Percentiles rank a stretch among this genome's conserved stretches.
Conservation (phyloP, 139 green algal genomes). For the Parachlorella kessleri region DNA sequence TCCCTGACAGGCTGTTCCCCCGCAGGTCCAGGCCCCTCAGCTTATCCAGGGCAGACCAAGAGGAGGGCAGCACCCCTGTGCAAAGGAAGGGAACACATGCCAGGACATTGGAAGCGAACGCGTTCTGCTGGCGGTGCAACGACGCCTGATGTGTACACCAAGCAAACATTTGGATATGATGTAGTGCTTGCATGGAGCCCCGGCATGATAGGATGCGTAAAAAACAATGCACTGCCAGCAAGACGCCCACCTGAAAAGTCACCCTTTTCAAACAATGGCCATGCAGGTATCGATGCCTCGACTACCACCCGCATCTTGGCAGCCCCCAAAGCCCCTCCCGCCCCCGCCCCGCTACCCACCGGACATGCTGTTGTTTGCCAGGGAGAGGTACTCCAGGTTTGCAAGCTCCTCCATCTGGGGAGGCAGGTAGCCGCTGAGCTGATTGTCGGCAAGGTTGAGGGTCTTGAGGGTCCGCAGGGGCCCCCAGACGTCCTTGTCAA, state of each 20-base stretch:
- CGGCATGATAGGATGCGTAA: too few species aligned
- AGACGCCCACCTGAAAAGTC: too few species aligned
- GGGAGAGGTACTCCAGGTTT: conserved; percentile 30
- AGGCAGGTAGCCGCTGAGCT: conserved; percentile 36
- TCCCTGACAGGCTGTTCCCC: conserved; percentile 27
- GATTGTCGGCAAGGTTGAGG: conserved; percentile 28
- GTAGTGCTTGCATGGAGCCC: too few species aligned
- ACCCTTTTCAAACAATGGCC: too few species aligned
- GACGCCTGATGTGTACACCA: too few species aligned
- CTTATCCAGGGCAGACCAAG: conserved; percentile 22
- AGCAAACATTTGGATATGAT: too few species aligned
- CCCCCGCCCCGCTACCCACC: not conserved
- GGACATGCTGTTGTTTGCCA: conserved; percentile 32
- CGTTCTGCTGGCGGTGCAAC: not conserved
- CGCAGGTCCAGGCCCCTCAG: conserved; percentile 39
- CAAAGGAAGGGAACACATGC: not conserved
- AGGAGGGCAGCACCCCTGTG: conserved; percentile 24
- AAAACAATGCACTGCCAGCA: too few species aligned
- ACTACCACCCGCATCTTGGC: too few species aligned
- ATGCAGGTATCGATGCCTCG: too few species aligned
- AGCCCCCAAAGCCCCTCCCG: too few species aligned
- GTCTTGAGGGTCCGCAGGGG: conserved; percentile 10
- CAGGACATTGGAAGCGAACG: not conserved
- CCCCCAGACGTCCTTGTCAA: conserved; percentile 17
- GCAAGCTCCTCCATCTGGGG: conserved; percentile 24